Base-by-base conservation (phyloP, 768 basidiomycete genomes). In the Rickenella mellea region DNA sequence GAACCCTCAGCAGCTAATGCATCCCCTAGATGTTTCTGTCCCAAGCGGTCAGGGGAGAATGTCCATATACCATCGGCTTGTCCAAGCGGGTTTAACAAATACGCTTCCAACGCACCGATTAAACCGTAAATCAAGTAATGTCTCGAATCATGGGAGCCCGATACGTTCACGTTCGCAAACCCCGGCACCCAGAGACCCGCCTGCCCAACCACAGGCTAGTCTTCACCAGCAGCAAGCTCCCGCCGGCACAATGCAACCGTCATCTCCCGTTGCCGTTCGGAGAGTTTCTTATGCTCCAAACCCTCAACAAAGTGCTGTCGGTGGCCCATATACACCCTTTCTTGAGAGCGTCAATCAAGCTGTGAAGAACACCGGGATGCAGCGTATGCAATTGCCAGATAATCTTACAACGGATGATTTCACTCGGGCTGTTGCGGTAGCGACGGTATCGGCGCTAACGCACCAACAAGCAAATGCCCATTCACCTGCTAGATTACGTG, bases 341-440 rank as follows among this genome's bases (percentile, higher is more conserved):
- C 54, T 88, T 28, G 85, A 90, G 55, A 83, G 77, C 48, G 84
- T 91, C 11, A 78, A 85, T 51, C 71, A 80, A 40, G 82, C 83
- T 1, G 76, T 87, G 42, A 86, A 84, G 57, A 74, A 74, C 43
- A 63, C 70, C 4, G 57, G 62, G 20, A 47, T 82, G 39, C 60
- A 64, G 40, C 64, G 65, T 25, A 64, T 71, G 48, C 70, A 71
- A 26, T 63, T 88, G 8, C 81, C 87, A 2, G 68, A 74, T 43
- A 72, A 69, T 22, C 64, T 93, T 65, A 82, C 81, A 0, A 73
- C 80, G 8, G 91, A 97, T 47, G 92, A 94, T 48, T 90, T 96
- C 52, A 90, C 91, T 8, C 73, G 90, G 5, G 93, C 91, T 9
- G 90, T 97, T 7, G 90, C 93, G 9, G 90, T 88, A 11, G 91